Percentiles rank a stretch among this genome's conserved stretches.
Evolutionary conservation across 768 basidiomycete species (phyloP).

Genomic region (Boletellus emodensis): DNA sequence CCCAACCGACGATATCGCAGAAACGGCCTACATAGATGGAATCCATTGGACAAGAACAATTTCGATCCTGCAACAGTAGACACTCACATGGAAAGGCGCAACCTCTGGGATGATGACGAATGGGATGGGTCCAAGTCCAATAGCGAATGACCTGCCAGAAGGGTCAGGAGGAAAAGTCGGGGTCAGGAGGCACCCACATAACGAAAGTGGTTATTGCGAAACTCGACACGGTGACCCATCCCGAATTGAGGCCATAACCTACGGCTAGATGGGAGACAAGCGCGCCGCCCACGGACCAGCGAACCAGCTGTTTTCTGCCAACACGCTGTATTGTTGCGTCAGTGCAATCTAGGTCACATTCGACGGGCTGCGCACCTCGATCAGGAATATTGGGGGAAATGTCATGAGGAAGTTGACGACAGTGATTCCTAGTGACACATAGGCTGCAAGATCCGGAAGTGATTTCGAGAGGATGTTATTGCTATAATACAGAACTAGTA

Average conservation of each 20-base stretch:
- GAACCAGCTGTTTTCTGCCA: slow-evolving; percentile 69
- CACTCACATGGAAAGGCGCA: slow-evolving; percentile 69
- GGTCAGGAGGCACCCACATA: slow-evolving; percentile 46
- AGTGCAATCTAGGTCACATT: slow-evolving; percentile 1
- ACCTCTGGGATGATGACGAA: slow-evolving; percentile 92
- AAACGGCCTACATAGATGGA: slow-evolving; percentile 55
- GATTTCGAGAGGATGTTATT: slow-evolving; percentile 81
- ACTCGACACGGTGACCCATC: slow-evolving; percentile 59
- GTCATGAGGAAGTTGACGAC: slow-evolving; percentile 72
- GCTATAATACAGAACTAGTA: slow-evolving; percentile 82
- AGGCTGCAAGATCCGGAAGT: slow-evolving; percentile 73
- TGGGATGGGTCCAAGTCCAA: slow-evolving; percentile 88
- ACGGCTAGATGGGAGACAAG: slow-evolving; percentile 61
- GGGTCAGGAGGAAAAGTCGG: background rate
- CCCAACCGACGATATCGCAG: slow-evolving; percentile 70
- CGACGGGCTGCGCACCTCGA: slow-evolving; percentile 52
- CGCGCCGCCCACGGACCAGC: slow-evolving; percentile 62
- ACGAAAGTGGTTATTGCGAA: slow-evolving; percentile 76
- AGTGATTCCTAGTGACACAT: slow-evolving; percentile 81
- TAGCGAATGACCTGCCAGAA: slow-evolving; percentile 68
- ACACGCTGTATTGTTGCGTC: slow-evolving; percentile 46
- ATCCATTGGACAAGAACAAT: background rate
- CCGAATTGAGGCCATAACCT: slow-evolving; percentile 66
- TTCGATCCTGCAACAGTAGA: background rate
- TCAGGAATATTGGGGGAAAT: slow-evolving; percentile 81